These are phyloP conservation scores for Emergomyces pasteurianus DNA, from an alignment of 2,329 filamentous ascomycete species.

Conservation along the genomic window DNA sequence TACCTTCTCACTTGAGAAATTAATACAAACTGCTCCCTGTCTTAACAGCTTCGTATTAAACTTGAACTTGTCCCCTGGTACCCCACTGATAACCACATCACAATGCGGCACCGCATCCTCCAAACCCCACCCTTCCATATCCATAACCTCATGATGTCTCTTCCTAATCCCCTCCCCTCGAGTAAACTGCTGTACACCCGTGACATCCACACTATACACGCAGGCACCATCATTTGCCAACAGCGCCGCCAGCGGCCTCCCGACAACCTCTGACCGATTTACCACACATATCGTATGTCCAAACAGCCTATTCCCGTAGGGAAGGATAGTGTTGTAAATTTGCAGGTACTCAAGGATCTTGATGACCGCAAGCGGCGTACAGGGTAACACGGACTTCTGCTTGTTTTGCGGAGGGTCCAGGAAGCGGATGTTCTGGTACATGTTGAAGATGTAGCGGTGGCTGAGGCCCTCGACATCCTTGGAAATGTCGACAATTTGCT, in stretches of 20 bases:
- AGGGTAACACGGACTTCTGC: conserved; percentile 87
- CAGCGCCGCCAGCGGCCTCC: conserved; percentile 78
- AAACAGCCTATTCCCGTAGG: conserved; percentile 83
- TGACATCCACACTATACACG: conserved; percentile 90
- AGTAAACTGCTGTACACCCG: conserved; percentile 83
- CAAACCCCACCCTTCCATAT: conserved; percentile 67
- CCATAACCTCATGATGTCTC: conserved; percentile 71
- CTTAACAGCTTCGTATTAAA: conserved; percentile 72
- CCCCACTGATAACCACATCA: conserved; percentile 89
- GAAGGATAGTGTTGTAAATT: conserved; percentile 91
- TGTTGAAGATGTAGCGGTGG: conserved; percentile 93
- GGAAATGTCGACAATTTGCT: conserved; percentile 77
- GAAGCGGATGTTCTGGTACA: conserved; percentile 98
- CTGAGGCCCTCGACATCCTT: conserved; percentile 96
- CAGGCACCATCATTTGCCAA: conserved; percentile 92
- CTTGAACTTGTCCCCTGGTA: conserved; percentile 80
- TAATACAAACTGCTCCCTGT: conserved; percentile 94
- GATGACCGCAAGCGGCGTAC: conserved; percentile 88
- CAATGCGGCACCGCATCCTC: conserved; percentile 75
- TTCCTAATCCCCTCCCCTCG: conserved; percentile 79
- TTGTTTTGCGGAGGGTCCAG: conserved; percentile 53
- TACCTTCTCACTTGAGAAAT: conserved; percentile 84
- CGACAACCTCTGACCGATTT: conserved; percentile 92
- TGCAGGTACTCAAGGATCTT: conserved; percentile 94
- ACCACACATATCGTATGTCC: conserved; percentile 93